These are phyloP conservation scores for Triticum timopheevii DNA, from an alignment of 176 grass and related monocot genomes.

Conservation along the genomic window DNA sequence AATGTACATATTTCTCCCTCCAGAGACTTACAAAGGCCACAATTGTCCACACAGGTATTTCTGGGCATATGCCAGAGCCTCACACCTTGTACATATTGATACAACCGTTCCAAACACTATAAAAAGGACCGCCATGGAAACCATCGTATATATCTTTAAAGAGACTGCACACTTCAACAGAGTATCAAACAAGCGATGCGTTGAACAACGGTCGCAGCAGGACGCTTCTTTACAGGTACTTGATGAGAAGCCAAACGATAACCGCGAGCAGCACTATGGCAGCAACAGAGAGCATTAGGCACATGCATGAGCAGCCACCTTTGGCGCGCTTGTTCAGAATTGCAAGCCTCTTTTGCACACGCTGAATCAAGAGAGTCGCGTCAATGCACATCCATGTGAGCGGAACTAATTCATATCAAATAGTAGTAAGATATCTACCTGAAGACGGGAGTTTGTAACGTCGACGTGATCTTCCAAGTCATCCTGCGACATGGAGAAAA, in stretches of 20 bases:
- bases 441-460: constrained; percentile 75
- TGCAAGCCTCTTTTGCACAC: constrained; percentile 75
- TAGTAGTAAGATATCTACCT: constrained; percentile 31
- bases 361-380: constrained; percentile 45
- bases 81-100: neutral
- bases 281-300: constrained; percentile 56
- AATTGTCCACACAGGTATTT: neutral
- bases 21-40: constrained; percentile 16
- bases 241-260: constrained; percentile 82
- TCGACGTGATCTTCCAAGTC: constrained; percentile 81
- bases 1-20: neutral
- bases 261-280: constrained; percentile 74
- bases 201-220: neutral
- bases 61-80: neutral
- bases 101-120: constrained; percentile 21
- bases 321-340: constrained; percentile 91
- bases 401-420: neutral
- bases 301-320: constrained; percentile 88
- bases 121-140: constrained; percentile 24
- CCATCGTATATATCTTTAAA: constrained; percentile 23
- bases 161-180: constrained; percentile 31
- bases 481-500: constrained; percentile 55
- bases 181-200: neutral
- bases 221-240: constrained; percentile 61
- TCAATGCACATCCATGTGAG: neutral